Evolutionary conservation across 805 yeast species (phyloP), one percentile per base, ranked within the genome.

Genomic region (Saccharomycopsis schoenii): DNA sequence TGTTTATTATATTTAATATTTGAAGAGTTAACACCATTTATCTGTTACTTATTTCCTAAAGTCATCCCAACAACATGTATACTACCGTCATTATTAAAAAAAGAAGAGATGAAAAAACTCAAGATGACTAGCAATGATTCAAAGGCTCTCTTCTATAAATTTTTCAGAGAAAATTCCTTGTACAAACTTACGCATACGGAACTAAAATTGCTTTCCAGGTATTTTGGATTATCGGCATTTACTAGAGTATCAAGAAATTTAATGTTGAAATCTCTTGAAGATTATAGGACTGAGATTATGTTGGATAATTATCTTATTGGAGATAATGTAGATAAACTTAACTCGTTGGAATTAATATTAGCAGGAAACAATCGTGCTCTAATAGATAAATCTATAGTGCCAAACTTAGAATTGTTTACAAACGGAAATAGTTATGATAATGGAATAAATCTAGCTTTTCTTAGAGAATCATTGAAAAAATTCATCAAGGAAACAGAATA

Each of bases 41-140:
- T 84, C 4, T 82, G 85, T 67, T 80, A 77, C 59, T 68, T 74
- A 3, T 68, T 82, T 57, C 88, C 88, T 0, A 80, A 79, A 63
- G 67, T 83, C 4, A 77, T 84, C 0, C 85, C 87, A 10, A 78
- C 77, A 72, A 83, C 86, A 11, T 83, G 87, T 68, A 73, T 80
- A 10, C 72, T 82, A 39, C 85, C 86, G 1, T 71, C 72, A 4
- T 67, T 70, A 6, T 67, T 68, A 21, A 65, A 68, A 19, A 76
- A 71, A 58, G 59, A 57, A 51, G 64, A 59, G 37, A 15, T 59
- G 29, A 58, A 54, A 29, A 54, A 61, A 17, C 39, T 58, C 10
- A 24, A 14, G 8, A 24, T 47, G 52, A 47, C 17, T 11, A 47
- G 2, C 6, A 47, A 47, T 4, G n/a, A 47, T 47, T 47, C 52